Conservation (phyloP, 805 yeast genomes). For the Kluyveromyces wickerhamii region DNA sequence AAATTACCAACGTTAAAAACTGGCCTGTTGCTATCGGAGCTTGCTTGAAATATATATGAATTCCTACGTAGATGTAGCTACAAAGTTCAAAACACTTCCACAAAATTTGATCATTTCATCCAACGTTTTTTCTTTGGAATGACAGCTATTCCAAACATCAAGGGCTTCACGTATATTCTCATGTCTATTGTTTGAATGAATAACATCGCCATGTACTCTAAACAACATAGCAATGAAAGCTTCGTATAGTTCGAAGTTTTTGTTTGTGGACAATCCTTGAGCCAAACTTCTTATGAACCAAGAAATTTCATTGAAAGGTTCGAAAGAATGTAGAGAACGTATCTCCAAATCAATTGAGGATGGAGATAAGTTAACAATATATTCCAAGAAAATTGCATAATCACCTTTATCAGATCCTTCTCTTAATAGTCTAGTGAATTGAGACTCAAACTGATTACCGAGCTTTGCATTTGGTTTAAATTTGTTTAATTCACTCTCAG, state of each 20-base stretch:
- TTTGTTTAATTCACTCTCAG: conserved; percentile 24
- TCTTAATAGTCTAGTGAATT: conserved; percentile 60
- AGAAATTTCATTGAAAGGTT: conserved; percentile 61
- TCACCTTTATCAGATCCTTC: conserved; percentile 37
- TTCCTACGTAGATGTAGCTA: conserved; percentile 25
- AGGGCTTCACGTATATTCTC: conserved; percentile 40
- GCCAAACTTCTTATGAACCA: conserved; percentile 62
- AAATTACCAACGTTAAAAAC: conserved; percentile 9
- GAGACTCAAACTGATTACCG: conserved; percentile 51
- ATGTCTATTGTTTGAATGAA: conserved; percentile 36
- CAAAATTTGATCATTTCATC: conserved; percentile 72
- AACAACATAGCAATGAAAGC: conserved; percentile 72
- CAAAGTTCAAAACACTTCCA: conserved; percentile 64
- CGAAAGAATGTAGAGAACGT: conserved; percentile 59
- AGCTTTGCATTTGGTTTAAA: conserved; percentile 27
- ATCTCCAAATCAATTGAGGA: conserved; percentile 79
- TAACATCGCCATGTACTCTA: conserved; percentile 75
- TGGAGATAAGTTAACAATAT: conserved; percentile 58
- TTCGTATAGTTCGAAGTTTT: conserved; percentile 68
- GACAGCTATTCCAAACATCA: conserved; percentile 40
- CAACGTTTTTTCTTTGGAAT: conserved; percentile 40
- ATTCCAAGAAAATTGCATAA: conserved; percentile 44
- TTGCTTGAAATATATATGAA: background rate
- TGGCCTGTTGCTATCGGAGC: conserved; percentile 1
- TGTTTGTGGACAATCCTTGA: conserved; percentile 46